These are phyloP conservation scores for Epichloe gansuensis DNA, from an alignment of 2,329 filamentous ascomycete genomes.

Conservation along the genomic window DNA sequence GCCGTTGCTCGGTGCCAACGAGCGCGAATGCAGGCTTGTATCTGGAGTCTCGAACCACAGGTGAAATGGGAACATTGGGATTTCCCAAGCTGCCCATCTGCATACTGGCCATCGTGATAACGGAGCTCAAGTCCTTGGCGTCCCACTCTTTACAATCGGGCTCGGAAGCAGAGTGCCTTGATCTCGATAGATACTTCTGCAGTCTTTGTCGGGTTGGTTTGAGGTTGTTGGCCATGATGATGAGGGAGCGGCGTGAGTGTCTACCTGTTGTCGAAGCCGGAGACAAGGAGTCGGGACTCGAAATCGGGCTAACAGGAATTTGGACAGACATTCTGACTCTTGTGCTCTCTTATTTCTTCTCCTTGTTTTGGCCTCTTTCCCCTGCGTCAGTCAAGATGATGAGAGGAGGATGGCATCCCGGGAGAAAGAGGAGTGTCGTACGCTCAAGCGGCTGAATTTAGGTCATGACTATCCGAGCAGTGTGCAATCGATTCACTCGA, in stretches of 20 bases:
- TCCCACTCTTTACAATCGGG: conserved; percentile 16
- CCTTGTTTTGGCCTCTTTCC: background rate
- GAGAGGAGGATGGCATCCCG: too few relatives aligned
- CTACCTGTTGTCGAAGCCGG: background rate
- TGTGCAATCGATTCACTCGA: too few relatives aligned
- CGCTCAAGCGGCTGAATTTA: too few relatives aligned
- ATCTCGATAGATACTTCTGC: conserved; percentile 18
- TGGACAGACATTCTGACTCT: background rate
- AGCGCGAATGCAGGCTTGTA: background rate
- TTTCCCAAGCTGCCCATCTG: conserved; percentile 6
- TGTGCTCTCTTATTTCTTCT: background rate
- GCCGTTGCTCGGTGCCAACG: background rate
- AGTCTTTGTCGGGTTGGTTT: conserved; percentile 19
- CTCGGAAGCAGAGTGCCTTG: conserved; percentile 15
- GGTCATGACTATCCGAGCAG: too few relatives aligned
- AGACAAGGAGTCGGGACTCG: background rate
- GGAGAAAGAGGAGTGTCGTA: too few relatives aligned
- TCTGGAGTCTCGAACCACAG: background rate
- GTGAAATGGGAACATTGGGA: conserved; percentile 2
- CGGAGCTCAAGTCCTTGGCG: conserved; percentile 9
- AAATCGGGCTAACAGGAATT: background rate
- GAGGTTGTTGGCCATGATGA: conserved; percentile 10
- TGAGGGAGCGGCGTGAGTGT: conserved; percentile 5
- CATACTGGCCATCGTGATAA: conserved; percentile 4
- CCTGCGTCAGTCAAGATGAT: background rate